These are phyloP conservation scores for Casuarina equisetifolia DNA, from an alignment of 306 rosid genomes.

Conservation along the genomic window DNA sequence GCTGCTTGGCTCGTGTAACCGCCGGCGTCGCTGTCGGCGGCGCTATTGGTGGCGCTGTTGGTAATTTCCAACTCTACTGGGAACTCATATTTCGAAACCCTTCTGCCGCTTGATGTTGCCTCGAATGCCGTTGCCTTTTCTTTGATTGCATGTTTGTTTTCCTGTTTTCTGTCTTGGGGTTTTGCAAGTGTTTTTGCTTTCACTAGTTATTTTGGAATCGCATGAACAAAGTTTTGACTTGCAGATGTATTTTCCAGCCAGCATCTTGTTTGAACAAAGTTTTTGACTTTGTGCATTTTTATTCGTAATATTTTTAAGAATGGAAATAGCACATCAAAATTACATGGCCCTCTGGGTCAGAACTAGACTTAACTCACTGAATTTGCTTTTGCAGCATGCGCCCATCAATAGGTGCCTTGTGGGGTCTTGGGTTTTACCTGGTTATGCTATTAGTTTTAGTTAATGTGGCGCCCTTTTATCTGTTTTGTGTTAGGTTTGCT, in stretches of 20 bases:
- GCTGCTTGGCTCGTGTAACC: slow-evolving; percentile 64
- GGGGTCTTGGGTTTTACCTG: no score
- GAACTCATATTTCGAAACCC: background rate
- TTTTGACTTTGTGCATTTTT: background rate
- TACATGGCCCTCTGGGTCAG: no score
- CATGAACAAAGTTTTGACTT: background rate
- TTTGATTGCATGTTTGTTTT: background rate
- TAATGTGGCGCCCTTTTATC: no score
- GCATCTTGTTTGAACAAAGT: background rate
- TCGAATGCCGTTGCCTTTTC: background rate
- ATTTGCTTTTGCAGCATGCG: no score
- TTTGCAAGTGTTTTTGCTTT: background rate
- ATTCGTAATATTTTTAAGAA: background rate
- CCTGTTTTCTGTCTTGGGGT: background rate
- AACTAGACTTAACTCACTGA: no score
- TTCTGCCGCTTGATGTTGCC: background rate
- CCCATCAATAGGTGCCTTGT: no score
- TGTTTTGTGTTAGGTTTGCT: no score
- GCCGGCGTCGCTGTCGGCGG: slow-evolving; percentile 77
- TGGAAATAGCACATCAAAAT: background rate
- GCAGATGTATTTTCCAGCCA: background rate
- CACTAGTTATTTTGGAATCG: background rate
- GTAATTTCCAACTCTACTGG: slow-evolving; percentile 18
- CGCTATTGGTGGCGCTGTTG: slow-evolving; percentile 75
- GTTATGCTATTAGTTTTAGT: no score